phyloP scores from a whole-genome alignment of 2,329 filamentous ascomycete genomes.

The Trichophyton schoenleinii region DNA sequence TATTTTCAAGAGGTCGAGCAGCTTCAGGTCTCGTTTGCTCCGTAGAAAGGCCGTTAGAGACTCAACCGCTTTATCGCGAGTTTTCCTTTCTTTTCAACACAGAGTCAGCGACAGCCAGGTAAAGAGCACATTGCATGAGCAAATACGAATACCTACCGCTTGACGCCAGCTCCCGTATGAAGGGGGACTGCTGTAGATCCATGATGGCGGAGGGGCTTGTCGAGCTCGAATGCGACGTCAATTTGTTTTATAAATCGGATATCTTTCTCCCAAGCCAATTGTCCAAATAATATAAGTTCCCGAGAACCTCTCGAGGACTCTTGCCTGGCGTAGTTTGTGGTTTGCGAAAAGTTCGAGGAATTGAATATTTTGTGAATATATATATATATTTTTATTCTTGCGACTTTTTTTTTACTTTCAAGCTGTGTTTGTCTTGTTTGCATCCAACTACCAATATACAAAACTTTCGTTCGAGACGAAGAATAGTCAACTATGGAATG shows the following conservation, averaged over 20 bases:
- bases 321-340: not conserved
- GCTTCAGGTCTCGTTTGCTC: conserved; percentile 47
- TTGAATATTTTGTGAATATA: not conserved
- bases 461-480: not conserved
- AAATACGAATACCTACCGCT: conserved; percentile 48
- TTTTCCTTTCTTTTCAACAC: conserved; percentile 56
- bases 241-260: not conserved
- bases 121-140: conserved; percentile 6
- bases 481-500: no score
- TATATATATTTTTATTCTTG: not conserved
- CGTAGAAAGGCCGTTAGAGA: conserved; percentile 69
- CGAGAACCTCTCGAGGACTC: not conserved
- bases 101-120: conserved; percentile 9
- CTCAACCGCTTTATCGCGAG: conserved; percentile 62
- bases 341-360: not conserved
- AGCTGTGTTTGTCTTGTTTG: conserved; percentile 3
- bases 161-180: conserved; percentile 71
- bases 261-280: not conserved
- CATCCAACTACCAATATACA: not conserved
- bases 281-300: not conserved
- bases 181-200: conserved; percentile 46
- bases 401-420: not conserved
- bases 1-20: conserved; percentile 68
- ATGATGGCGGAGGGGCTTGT: not conserved
- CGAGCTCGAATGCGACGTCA: not conserved